Evolutionary conservation across 106 monocot species (phyloP).

Genomic region (Phalaenopsis equestris): DNA sequence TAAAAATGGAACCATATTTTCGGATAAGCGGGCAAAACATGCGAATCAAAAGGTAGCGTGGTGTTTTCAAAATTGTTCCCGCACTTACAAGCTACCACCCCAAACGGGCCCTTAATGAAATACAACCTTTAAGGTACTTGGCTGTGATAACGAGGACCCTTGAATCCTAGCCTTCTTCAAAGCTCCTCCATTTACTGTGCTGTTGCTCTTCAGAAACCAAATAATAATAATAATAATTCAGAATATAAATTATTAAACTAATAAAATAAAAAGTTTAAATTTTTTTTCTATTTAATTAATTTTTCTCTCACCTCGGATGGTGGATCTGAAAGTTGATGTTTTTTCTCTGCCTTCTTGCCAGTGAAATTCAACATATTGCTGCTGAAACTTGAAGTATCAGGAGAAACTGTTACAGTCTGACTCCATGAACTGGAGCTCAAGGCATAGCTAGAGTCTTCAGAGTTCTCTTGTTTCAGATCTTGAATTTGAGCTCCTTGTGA

Average conservation of each 20-base stretch:
- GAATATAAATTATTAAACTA: not conserved
- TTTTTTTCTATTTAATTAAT: not conserved
- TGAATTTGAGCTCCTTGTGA: conserved; percentile 13
- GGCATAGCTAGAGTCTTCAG: conserved; percentile 22
- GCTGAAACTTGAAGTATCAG: conserved; percentile 49
- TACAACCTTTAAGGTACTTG: conserved; percentile 59
- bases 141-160: conserved; percentile 42
- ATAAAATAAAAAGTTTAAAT: not conserved
- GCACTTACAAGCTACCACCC: too few relatives aligned
- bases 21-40: too few relatives aligned
- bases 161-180: conserved; percentile 81
- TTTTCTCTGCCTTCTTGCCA: conserved; percentile 31
- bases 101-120: not conserved
- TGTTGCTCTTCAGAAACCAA: conserved; percentile 61
- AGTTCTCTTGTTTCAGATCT: conserved; percentile 42
- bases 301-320: conserved; percentile 50
- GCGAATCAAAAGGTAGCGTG: too few relatives aligned
- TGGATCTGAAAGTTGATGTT: conserved; percentile 29
- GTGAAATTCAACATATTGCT: conserved; percentile 66
- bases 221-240: conserved; percentile 8
- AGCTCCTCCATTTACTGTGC: conserved; percentile 47
- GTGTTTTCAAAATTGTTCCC: too few relatives aligned
- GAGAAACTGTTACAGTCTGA: conserved; percentile 15
- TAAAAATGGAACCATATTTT: too few relatives aligned
- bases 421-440: not conserved